phyloP scores from a whole-genome alignment of 2,329 filamentous ascomycete species.

The Epichloe coenophiala region DNA sequence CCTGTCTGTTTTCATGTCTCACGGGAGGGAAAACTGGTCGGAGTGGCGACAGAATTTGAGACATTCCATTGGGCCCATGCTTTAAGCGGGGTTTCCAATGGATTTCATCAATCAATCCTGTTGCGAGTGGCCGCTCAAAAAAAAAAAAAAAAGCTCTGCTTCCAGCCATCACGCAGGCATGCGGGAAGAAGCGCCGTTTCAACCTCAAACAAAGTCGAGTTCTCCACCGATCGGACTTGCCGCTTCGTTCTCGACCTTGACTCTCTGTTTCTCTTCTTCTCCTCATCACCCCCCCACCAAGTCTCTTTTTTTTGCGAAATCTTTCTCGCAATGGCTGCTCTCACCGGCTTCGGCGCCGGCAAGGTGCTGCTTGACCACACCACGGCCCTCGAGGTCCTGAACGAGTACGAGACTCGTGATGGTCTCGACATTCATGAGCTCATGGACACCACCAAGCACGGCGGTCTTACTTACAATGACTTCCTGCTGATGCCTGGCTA shows the following conservation, averaged over 20 bases:
- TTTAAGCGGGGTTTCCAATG: too few species aligned
- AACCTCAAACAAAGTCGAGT: slow-evolving; percentile 22
- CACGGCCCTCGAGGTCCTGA: slow-evolving; percentile 66
- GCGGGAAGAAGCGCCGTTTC: slow-evolving; percentile 38
- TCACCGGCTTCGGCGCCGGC: slow-evolving; percentile 34
- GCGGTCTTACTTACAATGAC: slow-evolving; percentile 96
- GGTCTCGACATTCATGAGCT: slow-evolving; percentile 78
- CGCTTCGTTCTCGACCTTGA: slow-evolving; percentile 29
- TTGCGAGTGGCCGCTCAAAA: too few species aligned
- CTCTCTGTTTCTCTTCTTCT: slow-evolving; percentile 15
- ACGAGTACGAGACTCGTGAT: slow-evolving; percentile 69
- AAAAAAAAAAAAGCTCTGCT: too few species aligned
- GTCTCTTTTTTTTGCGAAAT: slow-evolving; percentile 10
- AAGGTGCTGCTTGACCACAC: slow-evolving; percentile 58
- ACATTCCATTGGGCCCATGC: too few species aligned
- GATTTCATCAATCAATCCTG: too few species aligned
- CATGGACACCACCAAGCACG: slow-evolving; percentile 81
- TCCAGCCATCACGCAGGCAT: too few species aligned
- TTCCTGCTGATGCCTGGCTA: slow-evolving; percentile 94
- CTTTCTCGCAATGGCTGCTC: slow-evolving; percentile 46
- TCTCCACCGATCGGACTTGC: slow-evolving; percentile 13
- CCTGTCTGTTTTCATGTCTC: too few species aligned
- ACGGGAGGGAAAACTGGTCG: too few species aligned
- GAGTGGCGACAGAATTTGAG: too few species aligned
- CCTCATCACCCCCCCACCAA: slow-evolving; percentile 6